phyloP scores from a whole-genome alignment of 768 basidiomycete species.

The Macrocybe gigantea region DNA sequence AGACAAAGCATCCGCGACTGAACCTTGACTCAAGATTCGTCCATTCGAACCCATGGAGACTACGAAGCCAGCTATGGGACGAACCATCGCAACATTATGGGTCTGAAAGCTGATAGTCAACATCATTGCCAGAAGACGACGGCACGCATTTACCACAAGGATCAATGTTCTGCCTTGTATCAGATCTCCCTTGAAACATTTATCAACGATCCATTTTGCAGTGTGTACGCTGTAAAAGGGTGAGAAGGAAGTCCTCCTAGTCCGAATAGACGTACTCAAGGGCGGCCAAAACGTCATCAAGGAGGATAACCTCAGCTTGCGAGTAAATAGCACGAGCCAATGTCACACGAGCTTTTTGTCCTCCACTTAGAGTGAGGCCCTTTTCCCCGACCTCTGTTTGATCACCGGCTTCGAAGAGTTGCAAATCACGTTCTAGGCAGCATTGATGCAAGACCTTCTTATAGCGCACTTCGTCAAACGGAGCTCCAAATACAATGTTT shows the following conservation, averaged over 20 bases:
- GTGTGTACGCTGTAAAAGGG: constrained; percentile 48
- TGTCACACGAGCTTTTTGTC: constrained; percentile 45
- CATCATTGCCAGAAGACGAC: not conserved
- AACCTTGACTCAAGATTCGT: constrained; percentile 40
- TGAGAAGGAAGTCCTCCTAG: not conserved
- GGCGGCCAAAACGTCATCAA: constrained; percentile 71
- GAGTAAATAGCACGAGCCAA: constrained; percentile 43
- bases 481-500: constrained; percentile 78
- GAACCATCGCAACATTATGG: constrained; percentile 46
- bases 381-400: constrained; percentile 69
- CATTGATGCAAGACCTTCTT: constrained; percentile 72
- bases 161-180: constrained; percentile 77
- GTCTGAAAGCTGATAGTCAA: constrained; percentile 22
- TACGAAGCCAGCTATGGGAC: constrained; percentile 49
- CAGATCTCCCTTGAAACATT: constrained; percentile 77
- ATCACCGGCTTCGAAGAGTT: constrained; percentile 64
- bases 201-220: constrained; percentile 72
- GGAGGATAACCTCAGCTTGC: constrained; percentile 52
- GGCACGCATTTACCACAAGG: constrained; percentile 50
- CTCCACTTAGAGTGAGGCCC: constrained; percentile 53
- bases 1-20: constrained; percentile 41
- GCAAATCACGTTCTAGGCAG: constrained; percentile 66
- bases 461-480: constrained; percentile 74
- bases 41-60: constrained; percentile 54
- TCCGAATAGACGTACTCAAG: constrained; percentile 34